Base-by-base conservation (phyloP, 257 asterid genomes). In the Echium plantagineum region DNA sequence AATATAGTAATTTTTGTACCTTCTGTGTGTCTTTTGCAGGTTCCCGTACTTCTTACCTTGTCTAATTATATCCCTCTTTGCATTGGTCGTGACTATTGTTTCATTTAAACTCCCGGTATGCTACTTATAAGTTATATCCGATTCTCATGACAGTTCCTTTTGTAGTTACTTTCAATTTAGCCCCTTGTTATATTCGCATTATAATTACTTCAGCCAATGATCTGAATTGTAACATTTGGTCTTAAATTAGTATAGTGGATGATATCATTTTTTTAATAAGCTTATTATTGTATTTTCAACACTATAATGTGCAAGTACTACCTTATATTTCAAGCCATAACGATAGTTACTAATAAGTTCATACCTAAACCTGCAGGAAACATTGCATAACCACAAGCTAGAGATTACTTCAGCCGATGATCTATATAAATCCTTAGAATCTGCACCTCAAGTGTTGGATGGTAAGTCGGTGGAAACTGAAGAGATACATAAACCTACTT, bases 21-120 rank as follows among this genome's bases (percentile, higher is more conserved):
- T 9, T 21, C 12, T 21, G 38, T 4, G 22, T 47, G 57, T 16
- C 5, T 20, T 53, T 53, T n/a, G 78, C 85, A 89, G 97, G 75
- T 86, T 84, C 74, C 95, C 97, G 2, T 89, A 83, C 68, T 76
- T 86, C 63, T 74, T 89, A 74, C 97, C 97, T 30, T 89, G 97
- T 72, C 81, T 86, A 22, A 66, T 61, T 66, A 89, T 86, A 74
- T 83, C 97, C 16, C 7, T 71, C 48, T 71, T 83, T 21, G 83
- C 97, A 15, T 62, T 82, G 71, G 74, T 65, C 64, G 89, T 87
- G 49, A 62, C 77, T 12, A 52, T 89, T 68, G 55, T 79, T 61
- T 69, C 72, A 63, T 66, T 28, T 74, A 81, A 85, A 94, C 84
- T 89, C 54, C 95, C 97, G 59, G 97, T 85, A 82, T 17, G 85